Conservation (phyloP, 176 grass and related monocot species). For the Oryza glumipatula region DNA sequence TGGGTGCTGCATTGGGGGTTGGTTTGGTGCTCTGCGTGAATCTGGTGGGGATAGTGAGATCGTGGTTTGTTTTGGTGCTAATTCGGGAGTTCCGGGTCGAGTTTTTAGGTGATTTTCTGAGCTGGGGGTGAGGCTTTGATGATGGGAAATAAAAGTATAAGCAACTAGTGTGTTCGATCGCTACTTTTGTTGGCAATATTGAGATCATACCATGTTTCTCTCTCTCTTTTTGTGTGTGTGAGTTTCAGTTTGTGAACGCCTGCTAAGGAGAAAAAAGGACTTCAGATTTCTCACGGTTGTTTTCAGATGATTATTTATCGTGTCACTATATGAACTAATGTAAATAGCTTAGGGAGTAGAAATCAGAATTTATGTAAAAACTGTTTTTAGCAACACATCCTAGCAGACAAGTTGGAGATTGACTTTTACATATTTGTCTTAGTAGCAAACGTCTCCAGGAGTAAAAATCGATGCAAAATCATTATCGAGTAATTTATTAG, state of each 20-base stretch:
- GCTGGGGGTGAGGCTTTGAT: conserved; percentile 1
- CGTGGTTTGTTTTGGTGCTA: not conserved
- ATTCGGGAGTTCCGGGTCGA: not conserved
- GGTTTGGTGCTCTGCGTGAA: not conserved
- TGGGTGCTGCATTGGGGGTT: conserved; percentile 14
- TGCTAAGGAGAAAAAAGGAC: not conserved
- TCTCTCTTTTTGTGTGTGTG: not conserved
- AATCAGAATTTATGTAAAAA: not conserved
- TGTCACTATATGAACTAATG: not conserved
- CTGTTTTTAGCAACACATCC: not conserved
- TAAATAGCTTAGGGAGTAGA: not conserved
- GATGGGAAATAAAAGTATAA: not conserved
- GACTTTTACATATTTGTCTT: not conserved
- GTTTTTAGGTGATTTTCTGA: not conserved
- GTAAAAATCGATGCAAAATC: not conserved
- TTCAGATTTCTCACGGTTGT: not conserved
- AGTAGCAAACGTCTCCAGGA: not conserved
- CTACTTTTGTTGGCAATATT: not conserved
- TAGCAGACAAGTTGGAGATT: not conserved
- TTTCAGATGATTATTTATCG: not conserved
- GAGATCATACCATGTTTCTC: not conserved
- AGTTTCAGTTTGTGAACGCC: not conserved
- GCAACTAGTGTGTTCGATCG: not conserved
- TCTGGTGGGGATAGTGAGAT: not conserved
- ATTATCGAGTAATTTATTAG: no score